These are phyloP conservation scores for Thielaviopsis euricoi DNA, from an alignment of 2,329 filamentous ascomycete genomes.

Conservation along the genomic window DNA sequence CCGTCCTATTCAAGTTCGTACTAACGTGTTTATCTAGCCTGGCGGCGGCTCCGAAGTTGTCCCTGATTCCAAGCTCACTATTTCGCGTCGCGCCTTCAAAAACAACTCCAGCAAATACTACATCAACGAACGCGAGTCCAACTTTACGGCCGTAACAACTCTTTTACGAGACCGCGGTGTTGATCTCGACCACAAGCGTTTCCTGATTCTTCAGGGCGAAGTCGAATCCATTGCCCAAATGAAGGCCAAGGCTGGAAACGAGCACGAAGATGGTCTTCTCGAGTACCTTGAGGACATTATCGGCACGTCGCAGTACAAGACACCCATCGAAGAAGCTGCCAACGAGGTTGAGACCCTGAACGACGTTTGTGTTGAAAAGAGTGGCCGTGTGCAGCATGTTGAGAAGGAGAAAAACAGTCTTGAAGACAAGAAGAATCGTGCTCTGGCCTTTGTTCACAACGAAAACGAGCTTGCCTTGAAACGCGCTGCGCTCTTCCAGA, in stretches of 20 bases:
- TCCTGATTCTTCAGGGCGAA: slow-evolving; percentile 91
- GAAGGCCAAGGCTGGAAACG: slow-evolving; percentile 89
- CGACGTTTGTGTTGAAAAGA: slow-evolving; percentile 90
- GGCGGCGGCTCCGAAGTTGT: slow-evolving; percentile 60
- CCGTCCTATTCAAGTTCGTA: slow-evolving; percentile 13
- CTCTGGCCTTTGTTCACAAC: slow-evolving; percentile 71
- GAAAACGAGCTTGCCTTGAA: slow-evolving; percentile 87
- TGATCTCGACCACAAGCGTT: slow-evolving; percentile 94
- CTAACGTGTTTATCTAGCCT: slow-evolving; percentile 28
- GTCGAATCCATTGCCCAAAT: slow-evolving; percentile 98
- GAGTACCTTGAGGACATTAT: slow-evolving; percentile 99
- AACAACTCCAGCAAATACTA: slow-evolving; percentile 99
- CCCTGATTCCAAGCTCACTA: slow-evolving; percentile 67
- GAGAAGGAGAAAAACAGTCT: slow-evolving; percentile 90
- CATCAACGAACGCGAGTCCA: slow-evolving; percentile 78
- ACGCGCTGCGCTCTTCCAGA: slow-evolving; percentile 81
- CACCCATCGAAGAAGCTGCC: slow-evolving; percentile 87
- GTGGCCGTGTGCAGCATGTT: slow-evolving; percentile 84
- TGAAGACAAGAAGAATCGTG: slow-evolving; percentile 94
- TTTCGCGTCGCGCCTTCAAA: slow-evolving; percentile 87
- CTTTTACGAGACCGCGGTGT: slow-evolving; percentile 77
- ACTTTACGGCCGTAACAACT: slow-evolving; percentile 80
- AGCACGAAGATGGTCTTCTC: slow-evolving; percentile 88
- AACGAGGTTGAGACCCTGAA: slow-evolving; percentile 82
- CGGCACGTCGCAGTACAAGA: slow-evolving; percentile 95